Evolutionary conservation across 495 filamentous ascomycete species (phyloP), one percentile per base, ranked within the genome.

Genomic region (Hypoxylon trugodes): DNA sequence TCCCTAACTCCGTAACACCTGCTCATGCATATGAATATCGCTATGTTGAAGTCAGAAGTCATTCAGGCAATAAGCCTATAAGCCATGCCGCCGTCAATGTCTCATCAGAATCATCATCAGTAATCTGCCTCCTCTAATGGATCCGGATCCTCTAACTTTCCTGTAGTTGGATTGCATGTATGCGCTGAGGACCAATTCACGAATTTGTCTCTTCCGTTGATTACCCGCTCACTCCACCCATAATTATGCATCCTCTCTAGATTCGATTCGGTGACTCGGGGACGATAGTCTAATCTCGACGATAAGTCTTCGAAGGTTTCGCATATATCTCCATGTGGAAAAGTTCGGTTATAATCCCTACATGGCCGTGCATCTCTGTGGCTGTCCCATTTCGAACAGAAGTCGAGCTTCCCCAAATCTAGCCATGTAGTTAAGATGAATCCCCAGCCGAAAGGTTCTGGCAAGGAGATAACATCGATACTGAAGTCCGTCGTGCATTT

Each of bases 341-440:
- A 2, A 18, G 22, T 3, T 2, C 65, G 65, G 3, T 30, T 26
- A 3, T 42, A 13, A 4, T 55, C 40, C 36, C 59, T 28, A n/a
- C 28, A n/a, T 1, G 65, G 42, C 33, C 59, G 46, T 13, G 35
- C 25, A 15, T 63, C 65, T 6, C 59, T 25, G 21, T 68, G 65
- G 16, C 65, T 68, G 8, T 68, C 59, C 65, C 65, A 68, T 13
- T 68, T 68, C 0, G 26, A 9, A 24, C 38, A 63, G 53, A 63
- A 68, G 24, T 68, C 59, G 8, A 58, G 15, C 3, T 9, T 52
- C 3, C 65, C 65, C 7, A 68, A 36, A n/a, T 68, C 65, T 3
- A 68, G 15, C 65, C 65, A 68, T 28, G 58, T 47, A 1, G 59
- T 63, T 8, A 68, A 30, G 15, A 68, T 32, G 26, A 68, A 68